phyloP scores from a whole-genome alignment of 2,329 filamentous ascomycete species.

The Cordyceps pruinosa region DNA sequence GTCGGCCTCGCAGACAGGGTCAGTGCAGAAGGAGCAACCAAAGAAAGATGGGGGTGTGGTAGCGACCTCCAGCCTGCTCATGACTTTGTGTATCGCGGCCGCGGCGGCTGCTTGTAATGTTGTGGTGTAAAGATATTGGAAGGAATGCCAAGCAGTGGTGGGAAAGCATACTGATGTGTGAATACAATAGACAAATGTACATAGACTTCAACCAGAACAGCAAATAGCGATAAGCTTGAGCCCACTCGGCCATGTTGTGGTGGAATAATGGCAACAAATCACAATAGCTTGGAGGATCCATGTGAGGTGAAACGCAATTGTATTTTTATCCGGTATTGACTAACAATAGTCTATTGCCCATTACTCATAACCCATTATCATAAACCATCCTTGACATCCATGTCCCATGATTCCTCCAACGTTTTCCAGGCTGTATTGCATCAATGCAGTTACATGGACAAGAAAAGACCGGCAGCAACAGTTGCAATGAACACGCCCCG shows the following conservation, averaged over 20 bases:
- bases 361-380: neutral
- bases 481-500: neutral
- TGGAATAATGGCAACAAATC: neutral
- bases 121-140: neutral
- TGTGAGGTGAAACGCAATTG: slow-evolving; percentile 5
- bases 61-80: neutral
- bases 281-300: neutral
- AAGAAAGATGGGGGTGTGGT: neutral
- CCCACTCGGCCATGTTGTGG: neutral
- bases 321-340: slow-evolving; percentile 2
- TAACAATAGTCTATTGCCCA: slow-evolving; percentile 1
- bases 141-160: neutral
- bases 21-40: slow-evolving; percentile 42
- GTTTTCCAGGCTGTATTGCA: neutral
- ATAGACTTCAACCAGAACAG: neutral
- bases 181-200: neutral
- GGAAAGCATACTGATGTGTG: neutral
- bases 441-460: neutral
- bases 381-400: neutral
- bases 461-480: neutral
- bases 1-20: slow-evolving; percentile 46
- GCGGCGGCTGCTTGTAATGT: neutral
- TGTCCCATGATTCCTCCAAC: neutral
- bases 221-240: neutral
- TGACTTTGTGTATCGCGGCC: neutral